Evolutionary conservation across 2,329 filamentous ascomycete species (phyloP), one percentile per base, ranked within the genome.

Genomic region (Incumbomyces delicatus): DNA sequence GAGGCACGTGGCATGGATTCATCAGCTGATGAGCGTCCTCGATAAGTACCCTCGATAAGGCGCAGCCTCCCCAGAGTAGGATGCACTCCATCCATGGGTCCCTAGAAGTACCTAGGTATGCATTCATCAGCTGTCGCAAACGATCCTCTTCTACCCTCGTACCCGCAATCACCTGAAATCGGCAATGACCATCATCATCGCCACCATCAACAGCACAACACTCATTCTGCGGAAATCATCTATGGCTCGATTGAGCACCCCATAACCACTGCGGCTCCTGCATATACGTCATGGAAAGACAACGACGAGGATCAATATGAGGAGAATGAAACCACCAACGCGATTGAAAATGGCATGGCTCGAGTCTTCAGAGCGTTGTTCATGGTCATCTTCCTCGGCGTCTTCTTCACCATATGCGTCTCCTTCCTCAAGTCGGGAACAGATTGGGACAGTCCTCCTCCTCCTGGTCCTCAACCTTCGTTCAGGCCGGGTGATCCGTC

Each of bases 111-210:
- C 14, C 20, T 17, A 42, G 20, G n/a, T 18, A 45, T 45, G 42
- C 33, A 18, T 45, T 45, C 42, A 37, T 18, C 33, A 16, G 31
- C 35, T 2, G 32, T 13, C 14, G 56, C 57, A 38, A 18, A 52
- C 31, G 55, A 58, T 47, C 57, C 57, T 35, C 51, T 58, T 2
- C 54, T 58, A 8, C 55, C 57, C 13, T 46, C 49, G 11, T 55
- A 57, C 43, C 42, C 47, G 11, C 51, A 55, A 11, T 51, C 57
- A n/a, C 57, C 57, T 14, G 57, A 58, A 35, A 58, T 58, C n/a
- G 42, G 50, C 35, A 48, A 48, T 27, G 22, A 27, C 5, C 22
- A 27, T 27, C 22, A 27, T 27, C 4, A 27, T 27, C 22, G 8
- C 22, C 22, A 27, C 8, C 22, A n/a, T n/a, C n/a, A n/a, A n/a